A percentile compares a stretch with the other conserved stretches of the same genome.
phyloP scores from a whole-genome alignment of 106 monocot species.

The Vanilla planifolia region DNA sequence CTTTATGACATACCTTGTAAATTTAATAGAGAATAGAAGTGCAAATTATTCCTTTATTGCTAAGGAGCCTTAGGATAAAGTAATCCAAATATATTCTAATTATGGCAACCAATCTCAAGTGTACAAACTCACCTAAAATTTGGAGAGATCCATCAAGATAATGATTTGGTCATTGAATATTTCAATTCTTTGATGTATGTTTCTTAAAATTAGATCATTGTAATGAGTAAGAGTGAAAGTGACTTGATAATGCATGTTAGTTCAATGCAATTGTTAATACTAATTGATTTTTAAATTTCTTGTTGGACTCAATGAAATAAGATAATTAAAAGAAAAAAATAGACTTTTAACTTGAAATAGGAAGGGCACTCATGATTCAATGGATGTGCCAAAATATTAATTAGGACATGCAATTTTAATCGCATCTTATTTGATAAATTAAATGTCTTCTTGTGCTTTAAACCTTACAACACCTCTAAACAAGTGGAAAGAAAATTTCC shows the following conservation, averaged over 20 bases:
- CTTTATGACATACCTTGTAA: too few species aligned
- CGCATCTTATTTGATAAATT: constrained; percentile 7
- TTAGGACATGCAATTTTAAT: constrained; percentile 3
- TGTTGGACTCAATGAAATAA: constrained; percentile 9
- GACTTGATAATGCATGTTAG: background rate
- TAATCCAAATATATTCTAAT: too few species aligned
- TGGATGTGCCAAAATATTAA: constrained; percentile 5
- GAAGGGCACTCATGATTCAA: constrained; percentile 2
- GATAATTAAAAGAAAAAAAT: constrained; percentile 9
- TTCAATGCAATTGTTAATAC: background rate
- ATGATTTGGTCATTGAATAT: background rate
- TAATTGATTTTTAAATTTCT: constrained; percentile 2
- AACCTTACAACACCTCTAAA: background rate
- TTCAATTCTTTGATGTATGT: background rate
- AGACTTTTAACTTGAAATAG: constrained; percentile 9
- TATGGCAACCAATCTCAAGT: too few species aligned
- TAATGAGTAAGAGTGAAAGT: background rate
- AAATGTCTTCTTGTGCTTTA: background rate
- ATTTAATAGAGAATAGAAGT: too few species aligned
- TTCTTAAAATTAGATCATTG: background rate
- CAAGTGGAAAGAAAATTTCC: too few species aligned
- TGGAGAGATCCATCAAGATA: too few species aligned
- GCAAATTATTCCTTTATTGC: too few species aligned
- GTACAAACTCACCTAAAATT: too few species aligned
- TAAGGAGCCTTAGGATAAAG: too few species aligned